These are phyloP conservation scores for Cadophora luteo-olivacea DNA, from an alignment of 2,329 filamentous ascomycete species.

Conservation along the genomic window DNA sequence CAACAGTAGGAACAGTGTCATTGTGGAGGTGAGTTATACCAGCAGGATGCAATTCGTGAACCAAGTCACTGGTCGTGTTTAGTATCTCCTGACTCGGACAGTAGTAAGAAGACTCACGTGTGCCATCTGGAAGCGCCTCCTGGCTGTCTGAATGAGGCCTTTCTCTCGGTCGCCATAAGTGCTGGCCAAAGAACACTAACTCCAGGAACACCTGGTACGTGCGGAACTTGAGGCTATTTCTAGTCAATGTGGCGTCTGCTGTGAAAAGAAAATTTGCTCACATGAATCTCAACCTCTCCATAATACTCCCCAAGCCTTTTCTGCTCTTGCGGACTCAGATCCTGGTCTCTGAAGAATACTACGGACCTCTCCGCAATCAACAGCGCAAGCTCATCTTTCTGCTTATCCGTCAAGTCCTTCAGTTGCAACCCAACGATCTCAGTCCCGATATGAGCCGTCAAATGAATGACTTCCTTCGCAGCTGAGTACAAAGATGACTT, in stretches of 20 bases:
- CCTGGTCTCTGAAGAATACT: slow-evolving; percentile 47
- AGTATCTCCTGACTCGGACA: not conserved
- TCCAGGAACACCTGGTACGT: slow-evolving; percentile 71
- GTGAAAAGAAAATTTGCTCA: slow-evolving; percentile 46
- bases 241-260: slow-evolving; percentile 16
- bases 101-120: slow-evolving; percentile 44
- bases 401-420: slow-evolving; percentile 47
- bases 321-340: slow-evolving; percentile 67
- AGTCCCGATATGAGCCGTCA: slow-evolving; percentile 49
- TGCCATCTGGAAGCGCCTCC: slow-evolving; percentile 75
- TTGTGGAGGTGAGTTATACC: slow-evolving; percentile 75
- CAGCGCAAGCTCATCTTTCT: slow-evolving; percentile 51
- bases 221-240: slow-evolving; percentile 69
- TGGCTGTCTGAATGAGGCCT: slow-evolving; percentile 68
- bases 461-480: slow-evolving; percentile 66
- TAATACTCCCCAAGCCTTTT: slow-evolving; percentile 67
- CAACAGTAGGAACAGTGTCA: slow-evolving; percentile 62
- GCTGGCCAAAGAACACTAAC: slow-evolving; percentile 75
- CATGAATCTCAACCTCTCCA: slow-evolving; percentile 72
- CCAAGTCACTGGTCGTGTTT: slow-evolving; percentile 56
- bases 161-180: slow-evolving; percentile 65
- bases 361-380: slow-evolving; percentile 51
- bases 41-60: slow-evolving; percentile 73
- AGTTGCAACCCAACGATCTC: slow-evolving; percentile 51
- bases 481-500: slow-evolving; percentile 67